Evolutionary conservation across 495 filamentous ascomycete genomes (phyloP), one percentile per base, ranked within the genome.

Genomic region (Lophium mytilinum): DNA sequence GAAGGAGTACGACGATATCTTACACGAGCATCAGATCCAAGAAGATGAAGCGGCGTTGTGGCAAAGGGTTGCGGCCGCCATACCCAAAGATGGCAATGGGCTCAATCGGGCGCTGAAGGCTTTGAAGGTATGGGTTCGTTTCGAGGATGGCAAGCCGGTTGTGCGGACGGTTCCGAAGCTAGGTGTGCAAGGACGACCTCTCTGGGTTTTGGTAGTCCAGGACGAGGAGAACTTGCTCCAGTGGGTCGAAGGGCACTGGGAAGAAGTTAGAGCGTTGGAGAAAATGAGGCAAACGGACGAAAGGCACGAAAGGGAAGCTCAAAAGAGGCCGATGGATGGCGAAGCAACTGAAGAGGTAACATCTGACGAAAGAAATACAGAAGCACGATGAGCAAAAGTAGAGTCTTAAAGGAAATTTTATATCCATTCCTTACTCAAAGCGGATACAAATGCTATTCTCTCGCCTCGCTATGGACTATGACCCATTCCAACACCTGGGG

Each of bases 1-100:
- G 9, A 35, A 43, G 9, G 60, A 69, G 35, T 73, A 69, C 59
- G 42, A 58, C 5, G 37, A 11, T 3, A 57, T 57, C 45, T 50
- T 62, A 19, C 33, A n/a, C 3, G 48, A 61, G 46, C 54, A 58
- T 36, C 24, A 53, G 6, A 37, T 15, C 4, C 17, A 52, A 9
- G 48, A 55, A 21, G 39, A 42, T 1, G 60, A 66, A 43, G 39
- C 18, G 1, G 43, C 50, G 15, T 39, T 68, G 1, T 68, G 63
- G 66, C 52, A 52, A 37, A 19, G 37, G 10, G 53, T 68, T 40
- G 42, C 42, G 17, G 52, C 59, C 19, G n/a, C 4, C 14, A 12
- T 68, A 1, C 66, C 63, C 0, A 3, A 55, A 9, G 52, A 61
- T 11, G 52, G 55, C 18, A 34, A 57, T 15, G 24, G 24, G 3